These are phyloP conservation scores for Rhodosporidiobolus odoratus DNA, from an alignment of 768 basidiomycete species.

Conservation along the genomic window DNA sequence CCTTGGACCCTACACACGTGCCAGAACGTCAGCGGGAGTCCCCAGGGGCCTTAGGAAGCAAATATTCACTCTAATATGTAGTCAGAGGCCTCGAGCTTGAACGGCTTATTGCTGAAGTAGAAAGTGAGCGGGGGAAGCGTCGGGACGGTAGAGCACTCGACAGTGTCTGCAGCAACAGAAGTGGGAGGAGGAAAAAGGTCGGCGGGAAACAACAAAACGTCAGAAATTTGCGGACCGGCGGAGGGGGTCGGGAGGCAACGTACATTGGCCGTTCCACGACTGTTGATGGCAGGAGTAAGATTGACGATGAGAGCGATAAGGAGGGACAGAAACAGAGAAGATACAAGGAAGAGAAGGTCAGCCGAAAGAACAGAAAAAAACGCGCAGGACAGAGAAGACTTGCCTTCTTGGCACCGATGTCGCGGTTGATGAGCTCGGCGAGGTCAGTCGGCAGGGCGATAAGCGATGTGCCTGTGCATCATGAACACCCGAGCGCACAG, in stretches of 20 bases:
- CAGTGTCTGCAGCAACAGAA: slow-evolving; percentile 46
- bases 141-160: slow-evolving; percentile 83
- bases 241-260: neutral
- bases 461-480: slow-evolving; percentile 67
- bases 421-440: slow-evolving; percentile 93
- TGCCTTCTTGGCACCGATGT: slow-evolving; percentile 83
- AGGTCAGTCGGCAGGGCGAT: slow-evolving; percentile 90
- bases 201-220: neutral
- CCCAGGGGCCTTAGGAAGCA: too few species aligned
- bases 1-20: slow-evolving; percentile 56
- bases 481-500: neutral
- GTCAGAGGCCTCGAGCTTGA: slow-evolving; percentile 63
- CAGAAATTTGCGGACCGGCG: neutral
- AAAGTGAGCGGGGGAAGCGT: slow-evolving; percentile 76
- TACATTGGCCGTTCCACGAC: slow-evolving; percentile 81
- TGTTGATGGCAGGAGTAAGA: slow-evolving; percentile 5
- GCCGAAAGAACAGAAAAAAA: neutral
- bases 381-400: neutral
- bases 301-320: neutral
- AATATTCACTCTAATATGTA: slow-evolving; percentile 65
- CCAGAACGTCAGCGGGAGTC: too few species aligned
- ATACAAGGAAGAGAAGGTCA: neutral
- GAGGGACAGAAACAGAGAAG: neutral
- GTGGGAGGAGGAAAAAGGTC: neutral
- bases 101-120: slow-evolving; percentile 68